phyloP scores from a whole-genome alignment of 306 rosid species.

The Malus sieversii region DNA sequence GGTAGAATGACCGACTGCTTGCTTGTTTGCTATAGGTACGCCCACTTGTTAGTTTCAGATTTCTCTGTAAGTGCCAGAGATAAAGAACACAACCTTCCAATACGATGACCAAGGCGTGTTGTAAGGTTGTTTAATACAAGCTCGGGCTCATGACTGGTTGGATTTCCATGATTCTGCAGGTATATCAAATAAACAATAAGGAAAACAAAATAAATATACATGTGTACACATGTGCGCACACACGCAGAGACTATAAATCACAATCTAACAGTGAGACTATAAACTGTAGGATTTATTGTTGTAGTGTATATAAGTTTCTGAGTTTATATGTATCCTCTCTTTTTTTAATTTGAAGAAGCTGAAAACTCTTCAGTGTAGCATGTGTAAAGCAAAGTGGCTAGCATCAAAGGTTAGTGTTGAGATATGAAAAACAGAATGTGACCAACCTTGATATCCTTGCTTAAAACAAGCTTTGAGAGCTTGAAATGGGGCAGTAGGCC shows the following conservation, averaged over 20 bases:
- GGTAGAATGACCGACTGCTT: conserved; percentile 7
- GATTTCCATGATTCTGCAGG: conserved; percentile 84
- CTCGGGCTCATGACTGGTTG: conserved; percentile 88
- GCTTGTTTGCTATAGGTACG: conserved; percentile 50
- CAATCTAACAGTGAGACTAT: neutral
- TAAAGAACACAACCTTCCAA: conserved; percentile 61
- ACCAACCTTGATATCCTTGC: conserved; percentile 78
- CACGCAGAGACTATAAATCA: neutral
- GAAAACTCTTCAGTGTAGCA: neutral
- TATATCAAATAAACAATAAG: neutral
- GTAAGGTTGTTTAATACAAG: conserved; percentile 66
- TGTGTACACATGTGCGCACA: neutral
- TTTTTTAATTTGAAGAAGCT: too few species aligned
- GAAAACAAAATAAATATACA: neutral
- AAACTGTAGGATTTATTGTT: neutral
- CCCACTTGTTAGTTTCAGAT: conserved; percentile 79
- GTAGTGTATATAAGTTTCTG: neutral
- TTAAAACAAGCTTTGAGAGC: conserved; percentile 64
- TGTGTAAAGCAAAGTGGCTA: neutral
- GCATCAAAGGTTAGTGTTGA: neutral
- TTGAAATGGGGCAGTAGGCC: conserved; percentile 96
- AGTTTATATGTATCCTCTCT: neutral
- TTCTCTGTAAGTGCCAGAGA: conserved; percentile 59
- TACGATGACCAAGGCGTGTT: conserved; percentile 80
- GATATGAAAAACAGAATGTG: neutral